Conservation (phyloP, 140 eudicot genomes). For the Ambrosia hybrid region DNA sequence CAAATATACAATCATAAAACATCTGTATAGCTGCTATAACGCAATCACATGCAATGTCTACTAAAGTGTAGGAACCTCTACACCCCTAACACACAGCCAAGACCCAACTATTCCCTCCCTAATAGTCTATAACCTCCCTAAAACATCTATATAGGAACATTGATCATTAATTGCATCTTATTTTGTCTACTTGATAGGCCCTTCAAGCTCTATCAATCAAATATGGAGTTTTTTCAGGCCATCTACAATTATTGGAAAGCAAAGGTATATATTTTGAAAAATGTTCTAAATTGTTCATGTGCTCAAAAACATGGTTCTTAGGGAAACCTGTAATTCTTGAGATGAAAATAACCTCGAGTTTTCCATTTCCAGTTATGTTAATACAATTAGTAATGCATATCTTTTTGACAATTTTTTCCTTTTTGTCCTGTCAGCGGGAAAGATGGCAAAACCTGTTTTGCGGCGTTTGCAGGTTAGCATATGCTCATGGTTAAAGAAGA, state of each 20-base stretch:
- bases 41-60: too few species aligned
- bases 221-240: slow-evolving; percentile 77
- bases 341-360: slow-evolving; percentile 3
- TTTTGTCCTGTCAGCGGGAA: slow-evolving; percentile 55
- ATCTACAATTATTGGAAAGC: slow-evolving; percentile 83
- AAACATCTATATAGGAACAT: background rate
- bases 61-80: too few species aligned
- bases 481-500: slow-evolving; percentile 1
- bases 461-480: slow-evolving; percentile 90
- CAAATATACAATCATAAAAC: too few species aligned
- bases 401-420: background rate
- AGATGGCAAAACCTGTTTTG: slow-evolving; percentile 76
- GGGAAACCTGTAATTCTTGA: background rate
- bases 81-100: too few species aligned
- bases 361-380: slow-evolving; percentile 2
- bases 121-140: too few species aligned
- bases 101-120: too few species aligned
- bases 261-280: slow-evolving; percentile 48
- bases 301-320: background rate
- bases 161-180: background rate
- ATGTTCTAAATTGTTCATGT: slow-evolving; percentile 11
- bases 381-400: slow-evolving; percentile 13
- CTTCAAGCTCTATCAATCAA: slow-evolving; percentile 65
- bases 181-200: slow-evolving; percentile 47
- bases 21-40: too few species aligned